Evolutionary conservation across 495 filamentous ascomycete genomes (phyloP).

Genomic region (Aspergillus panamensis): DNA sequence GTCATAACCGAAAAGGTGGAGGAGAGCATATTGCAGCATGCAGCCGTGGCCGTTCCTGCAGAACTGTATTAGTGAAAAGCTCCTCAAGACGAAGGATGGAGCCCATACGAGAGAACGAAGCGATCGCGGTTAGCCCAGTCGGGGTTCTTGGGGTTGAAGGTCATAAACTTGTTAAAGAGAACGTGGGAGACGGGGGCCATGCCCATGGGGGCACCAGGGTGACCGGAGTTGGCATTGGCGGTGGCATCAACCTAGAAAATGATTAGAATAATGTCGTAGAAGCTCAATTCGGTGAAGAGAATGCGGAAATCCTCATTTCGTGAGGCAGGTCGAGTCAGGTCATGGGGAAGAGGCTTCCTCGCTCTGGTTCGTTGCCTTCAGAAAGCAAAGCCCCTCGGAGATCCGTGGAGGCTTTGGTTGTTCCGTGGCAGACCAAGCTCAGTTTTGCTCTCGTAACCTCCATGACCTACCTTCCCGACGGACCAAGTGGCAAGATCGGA

Average conservation of each 20-base stretch:
- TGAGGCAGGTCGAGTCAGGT: neutral
- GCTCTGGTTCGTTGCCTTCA: neutral
- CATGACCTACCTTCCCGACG: neutral
- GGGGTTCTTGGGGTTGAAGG: conserved; percentile 98
- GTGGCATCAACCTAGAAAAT: conserved; percentile 87
- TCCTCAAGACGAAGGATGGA: neutral
- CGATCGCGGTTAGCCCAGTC: conserved; percentile 95
- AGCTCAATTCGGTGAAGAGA: neutral
- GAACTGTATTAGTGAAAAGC: conserved; percentile 10
- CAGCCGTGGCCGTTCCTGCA: conserved; percentile 94
- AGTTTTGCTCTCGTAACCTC: neutral
- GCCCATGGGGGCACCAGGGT: conserved; percentile 99
- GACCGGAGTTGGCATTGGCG: conserved; percentile 90
- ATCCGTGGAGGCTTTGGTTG: neutral
- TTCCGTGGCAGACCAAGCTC: neutral
- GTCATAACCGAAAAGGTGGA: conserved; percentile 92
- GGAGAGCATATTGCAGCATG: conserved; percentile 98
- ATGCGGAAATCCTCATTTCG: neutral
- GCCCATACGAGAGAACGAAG: conserved; percentile 93
- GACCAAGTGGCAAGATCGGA: neutral
- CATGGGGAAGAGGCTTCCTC: neutral
- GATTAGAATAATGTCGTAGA: conserved; percentile 18
- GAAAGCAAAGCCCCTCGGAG: neutral
- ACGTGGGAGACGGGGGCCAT: conserved; percentile 98
- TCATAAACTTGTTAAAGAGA: conserved; percentile 98